Conservation (phyloP, 2,329 filamentous ascomycete genomes). For the Exserohilum turcica region DNA sequence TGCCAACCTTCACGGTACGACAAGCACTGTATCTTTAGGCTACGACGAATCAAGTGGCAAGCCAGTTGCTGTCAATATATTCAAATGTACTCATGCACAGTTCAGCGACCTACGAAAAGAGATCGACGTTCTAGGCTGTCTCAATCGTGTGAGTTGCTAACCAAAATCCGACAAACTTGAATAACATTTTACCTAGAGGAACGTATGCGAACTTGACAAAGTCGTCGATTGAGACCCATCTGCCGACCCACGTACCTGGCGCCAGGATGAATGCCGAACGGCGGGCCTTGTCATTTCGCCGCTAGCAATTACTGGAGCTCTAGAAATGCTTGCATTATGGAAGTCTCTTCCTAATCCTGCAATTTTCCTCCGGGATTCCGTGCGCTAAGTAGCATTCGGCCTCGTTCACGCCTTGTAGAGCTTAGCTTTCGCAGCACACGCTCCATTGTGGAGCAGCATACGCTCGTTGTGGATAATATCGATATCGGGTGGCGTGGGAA, state of each 20-base stretch:
- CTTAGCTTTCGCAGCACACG: neutral
- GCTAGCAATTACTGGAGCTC: conserved; percentile 2
- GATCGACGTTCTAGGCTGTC: conserved; percentile 1
- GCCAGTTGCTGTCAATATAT: conserved; percentile 12
- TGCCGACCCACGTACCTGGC: conserved; percentile 1
- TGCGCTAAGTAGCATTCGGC: neutral
- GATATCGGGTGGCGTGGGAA: conserved; percentile 1
- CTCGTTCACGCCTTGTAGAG: neutral
- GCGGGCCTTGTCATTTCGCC: conserved; percentile 8
- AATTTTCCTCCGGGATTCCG: neutral
- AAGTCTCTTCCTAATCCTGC: neutral
- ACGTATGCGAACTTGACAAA: conserved; percentile 3
- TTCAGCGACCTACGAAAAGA: conserved; percentile 7
- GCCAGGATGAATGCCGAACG: conserved; percentile 5
- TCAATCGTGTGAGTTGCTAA: conserved; percentile 5
- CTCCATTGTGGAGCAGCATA: no score
- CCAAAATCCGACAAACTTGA: neutral
- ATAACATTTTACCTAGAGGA: neutral
- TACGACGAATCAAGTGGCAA: conserved; percentile 10
- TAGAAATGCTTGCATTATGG: neutral
- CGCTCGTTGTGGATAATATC: conserved; percentile 1
- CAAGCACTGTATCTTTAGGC: conserved; percentile 10
- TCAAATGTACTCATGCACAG: conserved; percentile 5
- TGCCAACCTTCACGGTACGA: no score
- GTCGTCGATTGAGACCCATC: conserved; percentile 5